Conservation (phyloP, 148 eudicot species). For the Talinum fruticosum region DNA sequence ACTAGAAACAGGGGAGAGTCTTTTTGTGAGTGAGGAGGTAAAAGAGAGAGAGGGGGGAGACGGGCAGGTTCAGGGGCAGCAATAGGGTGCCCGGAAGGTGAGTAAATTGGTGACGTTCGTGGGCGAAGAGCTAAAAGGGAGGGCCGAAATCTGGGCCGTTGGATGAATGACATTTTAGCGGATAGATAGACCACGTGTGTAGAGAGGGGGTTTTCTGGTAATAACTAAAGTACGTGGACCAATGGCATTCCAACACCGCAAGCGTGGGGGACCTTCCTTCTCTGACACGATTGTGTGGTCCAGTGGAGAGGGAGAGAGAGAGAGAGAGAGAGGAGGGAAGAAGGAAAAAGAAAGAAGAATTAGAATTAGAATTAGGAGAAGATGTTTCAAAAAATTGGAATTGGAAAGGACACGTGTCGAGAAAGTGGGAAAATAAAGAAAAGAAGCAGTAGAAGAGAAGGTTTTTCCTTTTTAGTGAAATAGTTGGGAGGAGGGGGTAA, state of each 20-base stretch:
- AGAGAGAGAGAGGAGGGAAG: not conserved
- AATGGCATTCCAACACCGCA: constrained; percentile 13
- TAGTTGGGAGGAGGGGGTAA: not conserved
- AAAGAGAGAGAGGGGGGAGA: not conserved
- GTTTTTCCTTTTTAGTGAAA: not conserved
- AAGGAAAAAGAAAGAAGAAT: not conserved
- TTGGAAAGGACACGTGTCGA: not conserved
- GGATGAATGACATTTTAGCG: constrained; percentile 2
- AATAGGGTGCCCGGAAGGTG: constrained; percentile 13
- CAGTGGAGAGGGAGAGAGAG: not conserved
- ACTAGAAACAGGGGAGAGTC: not conserved
- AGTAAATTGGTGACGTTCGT: constrained; percentile 4
- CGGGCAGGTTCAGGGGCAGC: not conserved
- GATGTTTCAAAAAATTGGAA: not conserved
- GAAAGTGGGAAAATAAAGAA: too few species aligned
- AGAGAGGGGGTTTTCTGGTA: not conserved
- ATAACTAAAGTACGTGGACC: constrained; percentile 28
- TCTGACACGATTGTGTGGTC: constrained; percentile 28
- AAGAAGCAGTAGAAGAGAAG: too few species aligned
- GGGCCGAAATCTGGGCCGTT: constrained; percentile 21
- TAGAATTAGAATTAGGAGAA: not conserved
- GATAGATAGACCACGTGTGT: constrained; percentile 23
- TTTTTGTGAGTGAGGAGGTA: not conserved
- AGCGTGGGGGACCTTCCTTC: constrained; percentile 15
- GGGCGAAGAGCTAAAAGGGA: not conserved